phyloP scores from a whole-genome alignment of 1,284 basidiomycete genomes.

The Cryptococcus wingfieldii region DNA sequence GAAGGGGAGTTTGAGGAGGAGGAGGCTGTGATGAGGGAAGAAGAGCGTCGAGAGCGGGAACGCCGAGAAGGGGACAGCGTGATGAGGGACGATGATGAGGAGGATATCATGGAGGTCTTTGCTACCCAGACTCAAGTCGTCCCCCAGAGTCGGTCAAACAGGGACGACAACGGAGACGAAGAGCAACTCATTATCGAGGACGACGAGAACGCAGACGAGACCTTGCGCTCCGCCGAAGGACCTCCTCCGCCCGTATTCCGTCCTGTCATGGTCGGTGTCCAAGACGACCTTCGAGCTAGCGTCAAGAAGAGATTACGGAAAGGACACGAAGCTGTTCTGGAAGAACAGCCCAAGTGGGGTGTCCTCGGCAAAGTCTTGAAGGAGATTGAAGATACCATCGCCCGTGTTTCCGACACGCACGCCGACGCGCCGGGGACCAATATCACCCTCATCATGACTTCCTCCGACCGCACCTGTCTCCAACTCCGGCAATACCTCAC shows the following conservation, averaged over 20 bases:
- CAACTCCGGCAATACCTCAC: constrained; percentile 74
- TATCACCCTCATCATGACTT: constrained; percentile 82
- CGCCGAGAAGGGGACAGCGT: not conserved
- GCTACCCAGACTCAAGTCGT: constrained; percentile 41
- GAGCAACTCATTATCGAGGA: constrained; percentile 17
- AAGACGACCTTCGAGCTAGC: constrained; percentile 29
- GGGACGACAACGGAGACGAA: constrained; percentile 15
- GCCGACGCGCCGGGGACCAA: constrained; percentile 62
- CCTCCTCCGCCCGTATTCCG: constrained; percentile 37
- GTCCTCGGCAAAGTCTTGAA: constrained; percentile 77
- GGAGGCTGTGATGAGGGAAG: constrained; percentile 36
- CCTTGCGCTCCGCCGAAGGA: constrained; percentile 59
- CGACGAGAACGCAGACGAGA: constrained; percentile 38
- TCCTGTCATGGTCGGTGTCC: constrained; percentile 28
- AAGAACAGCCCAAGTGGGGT: constrained; percentile 94
- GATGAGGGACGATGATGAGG: constrained; percentile 30
- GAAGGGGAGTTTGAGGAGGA: constrained; percentile 38
- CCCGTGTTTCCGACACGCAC: constrained; percentile 34
- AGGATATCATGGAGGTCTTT: constrained; percentile 42
- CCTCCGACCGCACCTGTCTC: constrained; percentile 68
- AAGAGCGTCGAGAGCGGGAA: constrained; percentile 11
- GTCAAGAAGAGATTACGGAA: constrained; percentile 63
- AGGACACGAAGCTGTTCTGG: constrained; percentile 78
- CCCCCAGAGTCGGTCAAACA: not conserved
- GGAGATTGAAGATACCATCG: constrained; percentile 86